Evolutionary conservation across 1,139 yeast species (phyloP), one percentile per base, ranked within the genome.

Genomic region (Scheffersomyces cryptocercus): DNA sequence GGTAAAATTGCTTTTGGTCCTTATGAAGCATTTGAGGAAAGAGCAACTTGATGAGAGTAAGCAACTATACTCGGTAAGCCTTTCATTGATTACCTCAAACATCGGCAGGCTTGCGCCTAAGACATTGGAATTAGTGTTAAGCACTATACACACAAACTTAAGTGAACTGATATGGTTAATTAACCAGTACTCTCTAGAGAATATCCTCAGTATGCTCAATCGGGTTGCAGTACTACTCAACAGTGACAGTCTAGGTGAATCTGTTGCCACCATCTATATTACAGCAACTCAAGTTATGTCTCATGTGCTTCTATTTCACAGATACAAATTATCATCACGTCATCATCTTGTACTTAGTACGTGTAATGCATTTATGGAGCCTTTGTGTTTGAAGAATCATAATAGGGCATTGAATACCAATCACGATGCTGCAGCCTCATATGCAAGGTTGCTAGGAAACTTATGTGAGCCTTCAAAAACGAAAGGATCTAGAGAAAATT

Each of bases 291-390:
- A 75, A 44, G 62, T 77, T 0, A 51, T 82, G 28, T 81, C 91
- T 0, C 73, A 70, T 29, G 65, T 86, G 2, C 62, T 90, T 10
- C 67, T 88, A 24, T 77, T 79, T 57, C 95, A 89, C 53, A 76
- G 97, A 42, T 80, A 70, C 58, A 79, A 91, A 54, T 66, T 89
- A 29, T 70, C 84, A 0, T 81, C 85, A 29, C 81, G 97, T 58
- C 83, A 87, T 55, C 96, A 89, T 58, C 56, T 89, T 35, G 53
- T 89, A 2, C 68, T 80, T 13, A 59, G 71, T 4, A 62, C 76
- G 0, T 70, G 85, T 42, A 68, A 75, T 11, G 61, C 77, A 1
- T 65, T 84, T 38, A 61, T 89, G 55, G 73, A 67, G 35, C 63
- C 72, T 2, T 56, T 84, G 20, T 65, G 81, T 1, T 58, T 58